Percentiles rank a stretch among this genome's conserved stretches.
Evolutionary conservation across 768 basidiomycete species (phyloP).

Genomic region (Boletus fagicola): DNA sequence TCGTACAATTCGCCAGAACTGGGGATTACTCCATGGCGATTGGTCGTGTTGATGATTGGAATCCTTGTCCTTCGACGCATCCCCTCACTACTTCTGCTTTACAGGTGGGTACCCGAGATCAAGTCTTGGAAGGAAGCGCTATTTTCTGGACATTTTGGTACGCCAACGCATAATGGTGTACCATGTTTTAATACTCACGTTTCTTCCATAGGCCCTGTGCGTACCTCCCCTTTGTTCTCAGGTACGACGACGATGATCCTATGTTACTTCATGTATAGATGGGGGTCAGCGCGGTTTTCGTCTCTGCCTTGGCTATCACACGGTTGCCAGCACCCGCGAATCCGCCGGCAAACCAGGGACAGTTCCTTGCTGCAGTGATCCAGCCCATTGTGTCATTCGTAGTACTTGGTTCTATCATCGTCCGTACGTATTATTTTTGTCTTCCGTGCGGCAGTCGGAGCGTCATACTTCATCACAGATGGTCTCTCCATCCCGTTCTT

Average conservation of each 20-base stretch:
- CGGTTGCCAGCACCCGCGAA: conserved; percentile 54
- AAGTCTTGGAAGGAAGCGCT: conserved; percentile 79
- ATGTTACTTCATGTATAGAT: conserved; percentile 46
- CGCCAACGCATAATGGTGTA: conserved; percentile 9
- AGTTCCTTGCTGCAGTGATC: conserved; percentile 67
- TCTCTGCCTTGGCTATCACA: conserved; percentile 68
- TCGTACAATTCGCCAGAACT: conserved; percentile 54
- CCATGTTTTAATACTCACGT: conserved; percentile 1
- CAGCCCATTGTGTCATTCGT: conserved; percentile 87
- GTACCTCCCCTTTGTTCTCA: conserved; percentile 20
- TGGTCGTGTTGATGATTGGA: conserved; percentile 62
- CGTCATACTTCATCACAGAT: conserved; percentile 38
- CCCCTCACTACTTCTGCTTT: conserved; percentile 72
- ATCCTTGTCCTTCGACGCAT: conserved; percentile 79
- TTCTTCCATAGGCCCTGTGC: conserved; percentile 47
- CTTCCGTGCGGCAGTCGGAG: not conserved
- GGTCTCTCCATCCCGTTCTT: conserved; percentile 72
- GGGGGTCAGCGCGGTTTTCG: conserved; percentile 91
- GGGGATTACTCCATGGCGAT: conserved; percentile 66
- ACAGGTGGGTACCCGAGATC: conserved; percentile 87
- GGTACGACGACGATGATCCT: not conserved
- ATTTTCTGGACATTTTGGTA: conserved; percentile 91
- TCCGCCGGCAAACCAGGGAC: conserved; percentile 67
- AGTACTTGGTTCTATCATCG: conserved; percentile 81
- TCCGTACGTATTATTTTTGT: conserved; percentile 49